Evolutionary conservation across 2,329 filamentous ascomycete genomes (phyloP).

Genomic region (Pseudocercospora macadamiae): DNA sequence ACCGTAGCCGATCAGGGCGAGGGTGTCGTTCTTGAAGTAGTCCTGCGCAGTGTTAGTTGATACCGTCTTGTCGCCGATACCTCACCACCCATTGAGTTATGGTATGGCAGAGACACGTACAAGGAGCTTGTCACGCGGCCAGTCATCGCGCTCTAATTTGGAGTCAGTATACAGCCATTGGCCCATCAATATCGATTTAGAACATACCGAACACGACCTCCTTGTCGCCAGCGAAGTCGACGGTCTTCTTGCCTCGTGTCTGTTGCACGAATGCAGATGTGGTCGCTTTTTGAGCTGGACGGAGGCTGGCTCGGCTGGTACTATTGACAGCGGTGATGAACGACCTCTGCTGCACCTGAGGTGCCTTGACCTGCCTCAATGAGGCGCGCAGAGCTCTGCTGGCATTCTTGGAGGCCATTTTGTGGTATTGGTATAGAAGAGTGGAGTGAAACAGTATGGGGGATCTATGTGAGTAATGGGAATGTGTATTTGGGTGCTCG

Average conservation of each 20-base stretch:
- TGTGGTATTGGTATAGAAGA: constrained; percentile 11
- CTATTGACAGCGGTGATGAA: constrained; percentile 60
- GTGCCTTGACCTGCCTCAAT: constrained; percentile 57
- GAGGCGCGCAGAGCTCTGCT: constrained; percentile 62
- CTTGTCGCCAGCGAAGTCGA: constrained; percentile 95
- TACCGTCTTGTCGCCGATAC: not conserved
- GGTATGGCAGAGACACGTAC: constrained; percentile 55
- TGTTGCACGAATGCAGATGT: constrained; percentile 57
- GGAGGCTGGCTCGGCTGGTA: constrained; percentile 48
- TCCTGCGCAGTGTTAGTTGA: constrained; percentile 62
- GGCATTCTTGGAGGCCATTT: constrained; percentile 79
- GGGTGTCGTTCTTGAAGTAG: constrained; percentile 99
- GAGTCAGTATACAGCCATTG: constrained; percentile 25
- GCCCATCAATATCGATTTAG: not conserved
- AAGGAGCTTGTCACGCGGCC: constrained; percentile 97
- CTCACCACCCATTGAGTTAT: constrained; percentile 14
- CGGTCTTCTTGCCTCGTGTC: constrained; percentile 91
- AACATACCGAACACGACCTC: constrained; percentile 87
- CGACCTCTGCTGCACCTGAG: constrained; percentile 58
- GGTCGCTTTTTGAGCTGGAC: constrained; percentile 50
- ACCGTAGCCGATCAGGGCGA: constrained; percentile 97
- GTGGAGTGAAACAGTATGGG: constrained; percentile 6
- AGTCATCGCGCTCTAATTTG: constrained; percentile 85
- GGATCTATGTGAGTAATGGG: constrained; percentile 5
- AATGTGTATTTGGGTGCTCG: not conserved